Base-by-base conservation (phyloP, 2,329 filamentous ascomycete genomes). In the Sarocladium brachiariae region DNA sequence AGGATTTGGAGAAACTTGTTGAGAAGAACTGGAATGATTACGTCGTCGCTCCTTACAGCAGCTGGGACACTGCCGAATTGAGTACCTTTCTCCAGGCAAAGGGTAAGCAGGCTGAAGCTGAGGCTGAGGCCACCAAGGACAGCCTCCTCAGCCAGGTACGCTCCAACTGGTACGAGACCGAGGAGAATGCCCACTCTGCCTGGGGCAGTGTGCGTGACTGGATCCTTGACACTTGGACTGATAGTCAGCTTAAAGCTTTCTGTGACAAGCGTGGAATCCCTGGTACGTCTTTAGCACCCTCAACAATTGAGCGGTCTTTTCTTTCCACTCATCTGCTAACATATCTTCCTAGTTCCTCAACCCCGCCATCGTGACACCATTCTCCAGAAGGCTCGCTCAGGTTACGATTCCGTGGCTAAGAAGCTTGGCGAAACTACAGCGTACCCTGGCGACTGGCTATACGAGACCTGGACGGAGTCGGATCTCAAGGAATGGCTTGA, bases 371-470 rank as follows among this genome's bases (percentile, higher is more conserved):
- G 90, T 61, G 92, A 97, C 65, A 83, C 81, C 23, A 72, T 96
- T 41, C 76, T 97, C 57, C 78, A 86, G 59, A 81, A 88, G 60
- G 81, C 84, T 53, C 89, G 92, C 55, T 77, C 86, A 56, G 91
- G 83, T 69, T 97, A 95, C 64, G 87, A 96, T 59, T 70, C 79
- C 1, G 70, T 84, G 52, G 89, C 92, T 14, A 83, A 89, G 68
- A 83, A 83, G 68, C 65, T 67, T 10, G 88, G 88, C 54, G 86
- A 96, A 70, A 86, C 89, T 13, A 72, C 81, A 49, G 72, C 82
- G n/a, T 97, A 97, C 63, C 93, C 93, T 30, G 93, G 93, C 34
- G 83, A 96, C 71, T 97, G 93, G 93, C 74, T 97, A 38, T 99
- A 96, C 65, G 78, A 84, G 54, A 77, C 85, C 7, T 99, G 93